These are phyloP conservation scores for Ceratocystis harringtonii DNA, from an alignment of 2,329 filamentous ascomycete genomes.

Conservation along the genomic window DNA sequence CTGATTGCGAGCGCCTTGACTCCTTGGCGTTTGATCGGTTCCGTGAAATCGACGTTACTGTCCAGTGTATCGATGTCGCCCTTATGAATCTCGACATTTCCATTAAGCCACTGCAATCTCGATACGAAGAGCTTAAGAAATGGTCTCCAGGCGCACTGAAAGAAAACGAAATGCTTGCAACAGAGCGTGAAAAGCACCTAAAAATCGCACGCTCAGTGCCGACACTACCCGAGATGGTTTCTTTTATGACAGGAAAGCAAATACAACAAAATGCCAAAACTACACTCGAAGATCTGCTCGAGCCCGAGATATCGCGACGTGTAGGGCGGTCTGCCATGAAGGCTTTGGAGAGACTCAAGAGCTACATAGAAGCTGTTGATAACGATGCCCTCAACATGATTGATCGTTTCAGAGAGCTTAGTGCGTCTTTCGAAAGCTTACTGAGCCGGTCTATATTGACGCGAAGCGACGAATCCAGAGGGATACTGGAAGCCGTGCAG, in stretches of 20 bases:
- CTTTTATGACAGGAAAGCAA: conserved; percentile 43
- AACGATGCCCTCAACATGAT: conserved; percentile 41
- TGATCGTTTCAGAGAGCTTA: conserved; percentile 37
- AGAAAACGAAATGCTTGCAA: conserved; percentile 50
- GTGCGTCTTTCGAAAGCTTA: conserved; percentile 47
- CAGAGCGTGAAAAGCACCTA: conserved; percentile 54
- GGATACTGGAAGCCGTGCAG: conserved; percentile 71
- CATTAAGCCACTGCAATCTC: conserved; percentile 55
- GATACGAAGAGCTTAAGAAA: conserved; percentile 52
- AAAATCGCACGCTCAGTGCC: conserved; percentile 48
- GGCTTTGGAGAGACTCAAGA: conserved; percentile 43
- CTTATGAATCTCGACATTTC: conserved; percentile 71
- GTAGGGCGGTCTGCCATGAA: conserved; percentile 51
- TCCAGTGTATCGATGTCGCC: conserved; percentile 68
- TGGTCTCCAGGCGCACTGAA: conserved; percentile 54
- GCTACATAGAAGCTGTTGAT: conserved; percentile 46
- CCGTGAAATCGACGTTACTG: conserved; percentile 58
- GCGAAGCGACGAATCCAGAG: conserved; percentile 47
- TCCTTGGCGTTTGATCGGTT: conserved; percentile 49
- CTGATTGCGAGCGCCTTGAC: conserved; percentile 53
- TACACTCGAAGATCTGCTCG: conserved; percentile 61
- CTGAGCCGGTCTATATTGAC: conserved; percentile 39
- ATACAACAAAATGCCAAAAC: conserved; percentile 32
- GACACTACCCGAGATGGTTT: conserved; percentile 50
- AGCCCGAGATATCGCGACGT: conserved; percentile 55